phyloP scores from a whole-genome alignment of 1,139 yeast species.

The Pneumocystis wakefieldiae region DNA sequence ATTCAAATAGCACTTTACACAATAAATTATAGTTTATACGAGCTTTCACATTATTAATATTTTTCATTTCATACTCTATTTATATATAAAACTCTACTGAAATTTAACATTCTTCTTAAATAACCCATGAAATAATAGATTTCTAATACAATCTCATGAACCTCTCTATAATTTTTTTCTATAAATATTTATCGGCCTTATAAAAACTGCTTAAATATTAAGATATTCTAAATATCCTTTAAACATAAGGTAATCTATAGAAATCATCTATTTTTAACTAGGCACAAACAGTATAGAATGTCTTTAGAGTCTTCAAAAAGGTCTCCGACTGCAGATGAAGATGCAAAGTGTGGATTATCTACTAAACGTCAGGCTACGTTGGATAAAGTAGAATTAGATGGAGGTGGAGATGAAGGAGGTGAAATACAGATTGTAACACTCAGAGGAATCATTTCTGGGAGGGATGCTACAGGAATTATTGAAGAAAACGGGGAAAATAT shows the following conservation, averaged over 20 bases:
- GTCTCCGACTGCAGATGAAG: not conserved
- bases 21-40: too few relatives aligned
- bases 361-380: not conserved
- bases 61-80: too few relatives aligned
- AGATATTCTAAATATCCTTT: not conserved
- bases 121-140: too few relatives aligned
- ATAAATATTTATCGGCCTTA: not conserved
- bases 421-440: constrained; percentile 9
- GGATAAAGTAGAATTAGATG: not conserved
- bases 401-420: too few relatives aligned
- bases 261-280: not conserved
- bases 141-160: not conserved
- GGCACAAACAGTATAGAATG: not conserved
- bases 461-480: constrained; percentile 16
- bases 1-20: too few relatives aligned
- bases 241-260: not conserved
- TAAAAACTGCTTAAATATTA: not conserved
- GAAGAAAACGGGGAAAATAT: constrained; percentile 11
- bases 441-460: constrained; percentile 12
- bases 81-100: too few relatives aligned
- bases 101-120: too few relatives aligned
- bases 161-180: not conserved
- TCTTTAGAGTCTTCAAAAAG: not conserved
- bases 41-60: too few relatives aligned
- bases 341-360: not conserved